Evolutionary conservation across 2,329 filamentous ascomycete genomes (phyloP), one percentile per base, ranked within the genome.

Genomic region (Akanthomyces dipterigenus): DNA sequence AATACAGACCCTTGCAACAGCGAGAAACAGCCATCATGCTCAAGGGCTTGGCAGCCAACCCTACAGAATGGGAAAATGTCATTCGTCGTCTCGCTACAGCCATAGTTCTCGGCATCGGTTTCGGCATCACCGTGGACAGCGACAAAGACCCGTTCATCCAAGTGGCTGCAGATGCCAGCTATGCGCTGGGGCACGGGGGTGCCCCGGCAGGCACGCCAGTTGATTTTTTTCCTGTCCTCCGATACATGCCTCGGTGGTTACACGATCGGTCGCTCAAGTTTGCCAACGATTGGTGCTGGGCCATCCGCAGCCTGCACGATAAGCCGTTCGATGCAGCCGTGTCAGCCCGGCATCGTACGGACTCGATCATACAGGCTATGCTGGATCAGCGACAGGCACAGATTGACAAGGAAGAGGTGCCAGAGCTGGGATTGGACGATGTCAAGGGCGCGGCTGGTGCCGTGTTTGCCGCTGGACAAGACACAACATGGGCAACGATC

Each of bases 391-490:
- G 66, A 50, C 51, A 65, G n/a, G 22, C 22, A 1, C 66, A 71
- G 28, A 26, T 67, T 12, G 67, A 68, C n/a, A 64, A 68, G 2
- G 72, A 70, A 38, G 64, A 65, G 26, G 59, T 58, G 14, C 69
- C 69, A 1, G 72, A 78, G 20, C 62, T 77, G 28, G 75, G 72
- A 0, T 63, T 76, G 14, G 73, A 74, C 11, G 78, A 81, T 55
- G 77, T 82, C 65, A 79, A 81, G 66, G 79, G 79, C 14, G 79
- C 79, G 5, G 75, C 78, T 0, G 79, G 75, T 1, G 76, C 78
- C 9, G 74, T 82, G 12, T 81, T 75, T 65, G 76, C 77, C 42
- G 79, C 79, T 16, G 79, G 79, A 12, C 73, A 74, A 43, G 75
- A 81, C 64, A 78, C 77, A 34, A 80, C 77, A 3, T 77, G 72